Evolutionary conservation across 306 rosid species (phyloP).

Genomic region (Pueraria montana): DNA sequence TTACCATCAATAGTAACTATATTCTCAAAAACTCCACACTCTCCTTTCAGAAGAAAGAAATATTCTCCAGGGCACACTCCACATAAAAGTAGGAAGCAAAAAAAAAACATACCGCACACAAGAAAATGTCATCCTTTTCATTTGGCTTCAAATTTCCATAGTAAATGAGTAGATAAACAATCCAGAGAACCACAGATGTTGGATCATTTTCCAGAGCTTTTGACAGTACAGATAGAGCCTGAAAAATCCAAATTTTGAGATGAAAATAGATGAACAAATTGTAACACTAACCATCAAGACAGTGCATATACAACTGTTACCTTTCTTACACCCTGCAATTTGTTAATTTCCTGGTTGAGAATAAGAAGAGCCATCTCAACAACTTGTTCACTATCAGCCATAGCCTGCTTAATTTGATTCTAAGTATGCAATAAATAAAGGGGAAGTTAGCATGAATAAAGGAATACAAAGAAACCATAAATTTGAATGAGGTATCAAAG

Average conservation of each 20-base stretch:
- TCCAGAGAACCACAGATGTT: constrained; percentile 74
- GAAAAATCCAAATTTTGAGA: constrained; percentile 52
- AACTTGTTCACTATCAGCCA: constrained; percentile 76
- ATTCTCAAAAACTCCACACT: constrained; percentile 32
- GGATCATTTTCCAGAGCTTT: constrained; percentile 86
- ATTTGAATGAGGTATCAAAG: constrained; percentile 26
- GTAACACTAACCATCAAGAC: constrained; percentile 31
- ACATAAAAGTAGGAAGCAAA: constrained; percentile 48
- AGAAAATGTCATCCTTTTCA: constrained; percentile 91
- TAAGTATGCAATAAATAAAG: constrained; percentile 57
- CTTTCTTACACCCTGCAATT: constrained; percentile 78
- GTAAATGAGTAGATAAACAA: constrained; percentile 81
- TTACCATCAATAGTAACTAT: constrained; percentile 42
- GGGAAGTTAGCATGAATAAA: constrained; percentile 50
- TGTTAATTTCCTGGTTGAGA: constrained; percentile 79
- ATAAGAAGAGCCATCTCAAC: constrained; percentile 84
- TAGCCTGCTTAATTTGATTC: constrained; percentile 74
- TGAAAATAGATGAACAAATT: constrained; percentile 29
- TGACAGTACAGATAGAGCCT: constrained; percentile 86
- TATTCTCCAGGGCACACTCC: constrained; percentile 44
- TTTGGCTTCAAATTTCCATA: constrained; percentile 67
- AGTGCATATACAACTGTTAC: constrained; percentile 51
- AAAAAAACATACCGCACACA: constrained; percentile 82
- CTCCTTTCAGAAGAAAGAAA: constrained; percentile 27
- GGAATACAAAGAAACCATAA: constrained; percentile 38